Base-by-base conservation (phyloP, 495 filamentous ascomycete genomes). In the Penicillium macrosclerotiorum region DNA sequence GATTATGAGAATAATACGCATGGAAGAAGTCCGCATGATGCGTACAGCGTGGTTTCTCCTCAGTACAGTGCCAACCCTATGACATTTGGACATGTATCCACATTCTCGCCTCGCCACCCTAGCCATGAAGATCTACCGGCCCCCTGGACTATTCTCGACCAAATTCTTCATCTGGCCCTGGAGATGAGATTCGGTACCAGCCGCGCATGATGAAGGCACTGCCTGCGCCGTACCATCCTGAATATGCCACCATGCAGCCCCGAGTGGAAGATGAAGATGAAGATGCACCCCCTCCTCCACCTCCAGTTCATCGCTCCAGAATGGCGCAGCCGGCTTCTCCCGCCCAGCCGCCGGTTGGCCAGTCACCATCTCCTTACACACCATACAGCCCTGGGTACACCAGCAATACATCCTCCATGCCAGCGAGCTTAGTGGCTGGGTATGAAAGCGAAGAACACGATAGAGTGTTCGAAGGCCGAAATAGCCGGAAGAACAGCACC, bases 251-350 rank as follows among this genome's bases (percentile, higher is more conserved):
- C 12, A 83, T 86, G 83, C 83, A 86, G 47, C 80, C 82, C 17
- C 80, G 76, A 4, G 83, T 86, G 33, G 83, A 86, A 54, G 84
- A 86, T 59, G 83, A 81, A 35, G 77, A 79, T n/a, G 75, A 82
- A 22, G 73, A 79, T 32, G 63, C 49, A 2, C 55, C 67, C 24
- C 74, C 78, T 35, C 75, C 76, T 12, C 73, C 72, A 45, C 70
- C 68, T 16, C 73, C 75, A 40, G 69, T 64, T 34, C 77, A 68
- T 68, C 69, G 70, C 56, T 65, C 68, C 24, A 56, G 53, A 13
- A 49, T 66, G 54, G 57, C 53, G 11, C 61, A 68, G 26, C 43
- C 53, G 22, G 54, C 47, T 47, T 54, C 14, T 29, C 39, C 27
- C 3, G 33, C 24, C 20, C 25, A 38, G 8, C 51, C 67, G 49